Evolutionary conservation across 495 filamentous ascomycete genomes (phyloP).

Genomic region (Articulospora tetracladia): DNA sequence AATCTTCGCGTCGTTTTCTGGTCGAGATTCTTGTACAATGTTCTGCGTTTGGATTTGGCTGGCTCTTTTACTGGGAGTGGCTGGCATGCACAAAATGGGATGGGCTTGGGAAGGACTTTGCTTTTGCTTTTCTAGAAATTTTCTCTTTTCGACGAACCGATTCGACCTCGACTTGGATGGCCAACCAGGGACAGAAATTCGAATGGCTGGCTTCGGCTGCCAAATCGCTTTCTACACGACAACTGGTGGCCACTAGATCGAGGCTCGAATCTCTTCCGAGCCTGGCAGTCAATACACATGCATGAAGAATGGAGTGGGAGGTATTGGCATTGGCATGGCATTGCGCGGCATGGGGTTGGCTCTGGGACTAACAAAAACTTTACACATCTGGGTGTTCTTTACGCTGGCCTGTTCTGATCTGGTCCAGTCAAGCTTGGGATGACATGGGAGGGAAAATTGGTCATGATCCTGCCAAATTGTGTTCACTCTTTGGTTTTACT

Average conservation of each 20-base stretch:
- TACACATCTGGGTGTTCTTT: slow-evolving; percentile 9
- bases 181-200: not conserved
- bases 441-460: not conserved
- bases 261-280: not conserved
- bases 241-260: not conserved
- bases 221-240: not conserved
- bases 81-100: slow-evolving; percentile 23
- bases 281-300: not conserved
- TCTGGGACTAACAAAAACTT: slow-evolving; percentile 6
- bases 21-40: slow-evolving; percentile 24
- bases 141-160: slow-evolving; percentile 15
- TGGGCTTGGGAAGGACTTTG: slow-evolving; percentile 16
- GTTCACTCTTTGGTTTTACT: not conserved
- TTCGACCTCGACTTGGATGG: not conserved
- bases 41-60: slow-evolving; percentile 19
- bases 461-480: not conserved
- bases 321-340: not conserved
- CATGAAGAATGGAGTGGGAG: slow-evolving; percentile 5
- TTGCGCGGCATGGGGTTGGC: not conserved
- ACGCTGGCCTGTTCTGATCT: not conserved
- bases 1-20: slow-evolving; percentile 5
- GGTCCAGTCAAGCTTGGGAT: not conserved
- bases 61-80: slow-evolving; percentile 13
- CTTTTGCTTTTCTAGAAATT: slow-evolving; percentile 2
- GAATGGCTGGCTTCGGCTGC: not conserved